Percentiles rank a stretch among this genome's conserved stretches.
phyloP scores from a whole-genome alignment of 2,329 filamentous ascomycete genomes.

The Penicillium fuscoglaucum region DNA sequence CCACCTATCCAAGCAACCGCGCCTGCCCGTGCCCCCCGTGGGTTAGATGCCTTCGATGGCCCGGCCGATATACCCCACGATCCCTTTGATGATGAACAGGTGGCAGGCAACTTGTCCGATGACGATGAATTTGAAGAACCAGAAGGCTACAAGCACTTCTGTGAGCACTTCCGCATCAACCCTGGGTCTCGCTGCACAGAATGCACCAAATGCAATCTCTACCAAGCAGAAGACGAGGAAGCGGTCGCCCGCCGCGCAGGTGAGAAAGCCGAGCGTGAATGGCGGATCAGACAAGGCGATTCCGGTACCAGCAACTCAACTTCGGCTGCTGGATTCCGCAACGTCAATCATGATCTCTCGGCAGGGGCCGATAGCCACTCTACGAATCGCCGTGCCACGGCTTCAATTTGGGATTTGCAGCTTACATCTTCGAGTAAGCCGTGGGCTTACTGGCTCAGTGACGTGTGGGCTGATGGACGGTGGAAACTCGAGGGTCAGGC shows the following conservation, averaged over 20 bases:
- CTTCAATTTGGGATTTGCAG: slow-evolving; percentile 28
- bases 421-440: slow-evolving; percentile 23
- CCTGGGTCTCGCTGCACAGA: slow-evolving; percentile 73
- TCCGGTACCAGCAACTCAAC: slow-evolving; percentile 13
- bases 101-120: slow-evolving; percentile 6
- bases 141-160: slow-evolving; percentile 91
- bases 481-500: slow-evolving; percentile 46
- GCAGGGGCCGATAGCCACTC: slow-evolving; percentile 15
- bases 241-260: slow-evolving; percentile 67
- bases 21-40: slow-evolving; percentile 1
- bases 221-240: slow-evolving; percentile 71
- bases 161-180: slow-evolving; percentile 86
- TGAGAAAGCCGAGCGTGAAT: slow-evolving; percentile 69
- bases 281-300: slow-evolving; percentile 64
- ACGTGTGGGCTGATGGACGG: slow-evolving; percentile 41
- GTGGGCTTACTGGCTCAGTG: slow-evolving; percentile 38
- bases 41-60: slow-evolving; percentile 45
- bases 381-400: slow-evolving; percentile 20
- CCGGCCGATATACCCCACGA: slow-evolving; percentile 32
- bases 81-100: slow-evolving; percentile 9
- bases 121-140: slow-evolving; percentile 43
- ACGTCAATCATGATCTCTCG: slow-evolving; percentile 33
- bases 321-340: slow-evolving; percentile 20
- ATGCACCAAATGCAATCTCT: slow-evolving; percentile 77
- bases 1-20: slow-evolving; percentile 22